Conservation (phyloP, 2,329 filamentous ascomycete genomes). For the Ambrosiella cleistominuta region DNA sequence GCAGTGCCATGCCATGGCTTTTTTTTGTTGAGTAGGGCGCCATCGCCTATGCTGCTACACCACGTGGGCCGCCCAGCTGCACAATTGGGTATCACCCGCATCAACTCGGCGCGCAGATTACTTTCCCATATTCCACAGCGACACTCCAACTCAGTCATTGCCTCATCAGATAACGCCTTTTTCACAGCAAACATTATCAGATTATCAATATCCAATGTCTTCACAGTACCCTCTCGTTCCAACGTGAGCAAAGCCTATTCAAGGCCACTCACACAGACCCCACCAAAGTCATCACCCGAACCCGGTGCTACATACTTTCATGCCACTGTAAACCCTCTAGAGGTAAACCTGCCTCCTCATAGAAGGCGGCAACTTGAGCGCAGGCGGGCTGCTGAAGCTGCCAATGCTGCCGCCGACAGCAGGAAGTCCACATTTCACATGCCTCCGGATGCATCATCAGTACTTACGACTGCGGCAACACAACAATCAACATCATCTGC, state of each 20-base stretch:
- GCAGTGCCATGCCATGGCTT: constrained; percentile 5
- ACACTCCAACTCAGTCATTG: background rate
- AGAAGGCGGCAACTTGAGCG: constrained; percentile 13
- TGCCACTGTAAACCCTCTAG: background rate
- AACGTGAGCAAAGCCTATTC: constrained; percentile 3
- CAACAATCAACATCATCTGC: constrained; percentile 32
- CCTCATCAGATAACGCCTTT: constrained; percentile 7
- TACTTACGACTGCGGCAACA: constrained; percentile 35
- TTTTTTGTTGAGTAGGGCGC: constrained; percentile 5
- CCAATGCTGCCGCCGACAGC: constrained; percentile 7
- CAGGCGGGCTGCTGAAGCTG: constrained; percentile 9
- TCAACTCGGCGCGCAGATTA: background rate
- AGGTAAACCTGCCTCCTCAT: constrained; percentile 8
- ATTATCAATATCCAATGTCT: constrained; percentile 7
- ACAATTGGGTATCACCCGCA: background rate
- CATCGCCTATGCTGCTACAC: background rate
- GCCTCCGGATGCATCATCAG: constrained; percentile 35
- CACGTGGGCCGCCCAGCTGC: background rate
- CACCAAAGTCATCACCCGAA: background rate
- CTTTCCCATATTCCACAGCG: constrained; percentile 2
- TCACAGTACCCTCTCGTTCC: constrained; percentile 4
- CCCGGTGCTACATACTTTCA: background rate
- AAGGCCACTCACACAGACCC: constrained; percentile 4
- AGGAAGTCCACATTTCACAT: constrained; percentile 19
- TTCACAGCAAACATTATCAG: constrained; percentile 9